These are phyloP conservation scores for Atkinsonella texensis DNA, from an alignment of 2,329 filamentous ascomycete genomes.

Conservation along the genomic window DNA sequence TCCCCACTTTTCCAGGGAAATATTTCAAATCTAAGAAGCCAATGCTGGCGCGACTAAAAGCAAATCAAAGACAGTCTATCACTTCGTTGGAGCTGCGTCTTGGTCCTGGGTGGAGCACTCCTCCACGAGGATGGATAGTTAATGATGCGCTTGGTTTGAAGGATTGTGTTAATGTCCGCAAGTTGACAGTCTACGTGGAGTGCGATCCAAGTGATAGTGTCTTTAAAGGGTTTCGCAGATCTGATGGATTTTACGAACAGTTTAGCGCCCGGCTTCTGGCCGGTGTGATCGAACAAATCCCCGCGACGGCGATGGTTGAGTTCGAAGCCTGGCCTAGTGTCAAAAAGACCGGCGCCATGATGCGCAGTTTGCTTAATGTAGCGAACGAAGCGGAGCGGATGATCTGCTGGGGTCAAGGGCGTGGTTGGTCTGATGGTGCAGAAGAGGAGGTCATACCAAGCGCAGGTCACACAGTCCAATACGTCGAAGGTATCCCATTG, in stretches of 20 bases:
- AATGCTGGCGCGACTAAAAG: conserved; percentile 52
- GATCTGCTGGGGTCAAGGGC: conserved; percentile 55
- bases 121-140: conserved; percentile 59
- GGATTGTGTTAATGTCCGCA: conserved; percentile 47
- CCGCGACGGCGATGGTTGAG: conserved; percentile 45
- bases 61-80: conserved; percentile 45
- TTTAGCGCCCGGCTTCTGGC: conserved; percentile 49
- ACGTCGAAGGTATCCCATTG: conserved; percentile 6
- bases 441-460: conserved; percentile 15
- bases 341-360: conserved; percentile 51
- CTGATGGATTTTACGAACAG: conserved; percentile 56
- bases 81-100: conserved; percentile 57
- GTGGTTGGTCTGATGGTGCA: conserved; percentile 50
- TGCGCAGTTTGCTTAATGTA: conserved; percentile 46
- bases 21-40: conserved; percentile 66
- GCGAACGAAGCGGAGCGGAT: conserved; percentile 34
- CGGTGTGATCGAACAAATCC: conserved; percentile 43
- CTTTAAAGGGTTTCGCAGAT: conserved; percentile 55
- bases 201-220: conserved; percentile 56
- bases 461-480: conserved; percentile 1
- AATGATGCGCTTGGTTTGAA: conserved; percentile 49
- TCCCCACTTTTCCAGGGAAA: conserved; percentile 49
- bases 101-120: conserved; percentile 60
- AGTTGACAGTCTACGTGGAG: conserved; percentile 57
- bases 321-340: conserved; percentile 61